Evolutionary conservation across 2,329 filamentous ascomycete genomes (phyloP), one percentile per base, ranked within the genome.

Genomic region (Epichloe typhina): DNA sequence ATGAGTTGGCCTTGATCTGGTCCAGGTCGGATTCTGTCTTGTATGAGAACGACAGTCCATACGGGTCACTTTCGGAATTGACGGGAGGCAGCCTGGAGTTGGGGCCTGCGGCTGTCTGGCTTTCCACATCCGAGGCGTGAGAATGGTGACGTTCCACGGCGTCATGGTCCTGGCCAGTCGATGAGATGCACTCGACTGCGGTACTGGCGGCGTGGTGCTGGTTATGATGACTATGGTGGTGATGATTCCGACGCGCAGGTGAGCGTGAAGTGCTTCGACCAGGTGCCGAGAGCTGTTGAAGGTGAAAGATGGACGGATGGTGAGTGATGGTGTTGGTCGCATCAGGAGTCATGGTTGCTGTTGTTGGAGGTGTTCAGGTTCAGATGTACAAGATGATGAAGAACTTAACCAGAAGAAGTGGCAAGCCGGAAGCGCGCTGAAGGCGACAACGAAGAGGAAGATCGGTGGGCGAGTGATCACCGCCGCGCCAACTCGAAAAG

Each of bases 11-110:
- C 55, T 81, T 80, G 65, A 95, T 91, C 59, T 79, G 73, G 37
- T 82, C 77, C 56, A 96, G 80, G 64, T 96, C 87, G 17, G 76
- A 78, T 33, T 81, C 73, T 19, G 84, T 82, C 70, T 95, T 97
- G 65, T 93, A 79, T 50, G 80, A 82, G 2, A 79, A 78, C 1
- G 86, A 81, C 4, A 97, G 81, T 50, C 83, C 80, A 67, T 88
- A 93, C 0, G 91, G 91, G 59, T 97, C 91, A 60, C 80, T 84
- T 56, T 83, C 80, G 26, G 68, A 66, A 19, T 74, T 79, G 60
- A 83, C 79, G 8, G 72, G 73, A 0, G 83, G 82, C 7, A 78
- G 67, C 39, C 72, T 71, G 42, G 73, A 61, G n/a, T 56, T 60
- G 38, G 57, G 58, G 33, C 62, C 61, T 13, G 61, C 57, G 1